phyloP scores from a whole-genome alignment of 352 stramenopile genomes.

The Elongisporangium anandrum region DNA sequence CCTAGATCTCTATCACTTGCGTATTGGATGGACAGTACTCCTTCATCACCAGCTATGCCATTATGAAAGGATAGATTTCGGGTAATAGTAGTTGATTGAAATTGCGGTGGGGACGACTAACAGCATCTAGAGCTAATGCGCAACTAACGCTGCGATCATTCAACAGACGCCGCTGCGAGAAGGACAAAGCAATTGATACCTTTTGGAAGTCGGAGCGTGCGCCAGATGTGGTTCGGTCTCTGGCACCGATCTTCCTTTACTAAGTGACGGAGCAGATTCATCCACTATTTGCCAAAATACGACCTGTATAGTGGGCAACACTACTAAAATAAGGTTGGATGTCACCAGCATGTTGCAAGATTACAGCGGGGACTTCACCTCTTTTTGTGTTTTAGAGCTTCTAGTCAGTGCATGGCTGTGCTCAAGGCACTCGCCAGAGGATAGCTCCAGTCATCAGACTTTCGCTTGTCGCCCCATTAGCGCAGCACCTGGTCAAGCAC shows the following conservation, averaged over 20 bases:
- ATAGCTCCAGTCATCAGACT: not conserved
- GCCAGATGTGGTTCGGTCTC: not conserved
- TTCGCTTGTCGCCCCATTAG: not conserved
- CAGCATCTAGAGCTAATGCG: not conserved
- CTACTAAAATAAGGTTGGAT: no score
- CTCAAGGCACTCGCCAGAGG: not conserved
- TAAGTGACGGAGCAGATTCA: not conserved
- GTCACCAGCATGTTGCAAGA: no score
- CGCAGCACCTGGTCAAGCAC: not conserved
- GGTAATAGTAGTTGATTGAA: not conserved
- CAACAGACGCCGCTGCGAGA: not conserved
- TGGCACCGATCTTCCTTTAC: not conserved
- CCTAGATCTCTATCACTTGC: not conserved
- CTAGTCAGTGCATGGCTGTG: no score
- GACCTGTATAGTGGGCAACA: no score
- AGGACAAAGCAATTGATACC: not conserved
- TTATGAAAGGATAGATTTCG: no score
- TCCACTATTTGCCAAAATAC: no score
- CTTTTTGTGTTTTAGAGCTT: not conserved
- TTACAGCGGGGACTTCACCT: not conserved
- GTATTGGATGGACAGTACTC: not conserved
- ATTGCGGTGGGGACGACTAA: not conserved
- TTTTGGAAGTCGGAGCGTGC: not conserved
- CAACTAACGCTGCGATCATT: not conserved
- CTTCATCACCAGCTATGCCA: no score